Evolutionary conservation across 306 rosid genomes (phyloP), one percentile per base, ranked within the genome.

Genomic region (Vigna hirtella): DNA sequence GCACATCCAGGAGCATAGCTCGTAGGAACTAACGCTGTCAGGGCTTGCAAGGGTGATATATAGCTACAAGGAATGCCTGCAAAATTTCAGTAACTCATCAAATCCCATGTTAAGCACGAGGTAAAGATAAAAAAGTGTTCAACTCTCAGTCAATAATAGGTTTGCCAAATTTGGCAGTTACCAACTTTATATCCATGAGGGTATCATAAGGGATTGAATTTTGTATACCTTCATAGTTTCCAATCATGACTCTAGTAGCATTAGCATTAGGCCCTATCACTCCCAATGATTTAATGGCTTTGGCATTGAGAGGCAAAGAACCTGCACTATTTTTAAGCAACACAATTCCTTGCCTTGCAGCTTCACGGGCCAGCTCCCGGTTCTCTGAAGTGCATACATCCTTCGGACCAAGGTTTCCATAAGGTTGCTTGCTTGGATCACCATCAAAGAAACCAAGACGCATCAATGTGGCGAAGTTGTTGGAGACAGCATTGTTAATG

Each of bases 331-430:
- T 96, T 75, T 96, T 96, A 52, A 96, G 98, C 88, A 96, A 77
- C 74, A 96, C 99, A 76, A 90, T 96, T 66, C 99, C 99, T 91
- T 96, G 99, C 72, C 99, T 90, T 4, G 99, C 99, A 0, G 99
- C 83, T 78, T 96, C 99, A 10, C 93, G 91, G 18, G 98, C 97
- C 15, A 96, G 86, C 70, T 93, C 98, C 53, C 84, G 93, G 81
- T 96, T 77, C 65, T 51, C 81, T 40, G 83, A 6, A 22, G 97
- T 93, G 85, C 99, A 96, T 11, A 93, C 98, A 72, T 96, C 98
- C 74, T 88, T 91, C 48, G 99, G 98, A 83, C 99, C 93, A 36
- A 96, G 93, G 6, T 86, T 78, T 36, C 99, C 99, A 59, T 88
- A 96, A 34, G 83, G 82, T 66, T 84, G 98, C 83, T 90, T 85